phyloP scores from a whole-genome alignment of 2,329 filamentous ascomycete species.

The Rhinocladiella similis region DNA sequence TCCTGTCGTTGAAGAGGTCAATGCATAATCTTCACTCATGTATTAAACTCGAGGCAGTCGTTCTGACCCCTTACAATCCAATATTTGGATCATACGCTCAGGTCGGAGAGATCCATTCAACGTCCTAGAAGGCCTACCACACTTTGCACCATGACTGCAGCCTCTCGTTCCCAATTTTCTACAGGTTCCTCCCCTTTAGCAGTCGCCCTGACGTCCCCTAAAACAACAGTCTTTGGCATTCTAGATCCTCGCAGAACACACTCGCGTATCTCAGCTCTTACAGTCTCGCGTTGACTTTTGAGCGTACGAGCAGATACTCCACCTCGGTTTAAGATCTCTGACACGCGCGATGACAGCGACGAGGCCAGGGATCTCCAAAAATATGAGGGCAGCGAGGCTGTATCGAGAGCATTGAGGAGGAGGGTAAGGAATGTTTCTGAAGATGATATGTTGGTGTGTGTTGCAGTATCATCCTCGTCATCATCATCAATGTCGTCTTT shows the following conservation, averaged over 20 bases:
- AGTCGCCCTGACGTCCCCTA: slow-evolving; percentile 45
- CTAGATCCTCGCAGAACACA: slow-evolving; percentile 79
- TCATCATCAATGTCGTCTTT: slow-evolving; percentile 33
- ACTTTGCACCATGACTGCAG: slow-evolving; percentile 90
- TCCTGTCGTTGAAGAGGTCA: not conserved
- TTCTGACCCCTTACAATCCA: slow-evolving; percentile 6
- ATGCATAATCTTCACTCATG: slow-evolving; percentile 16
- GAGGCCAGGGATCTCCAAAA: slow-evolving; percentile 91
- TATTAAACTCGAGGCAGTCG: not conserved
- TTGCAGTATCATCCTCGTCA: slow-evolving; percentile 8
- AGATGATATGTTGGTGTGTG: slow-evolving; percentile 14
- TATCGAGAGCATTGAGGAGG: slow-evolving; percentile 77
- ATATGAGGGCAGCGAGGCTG: slow-evolving; percentile 80
- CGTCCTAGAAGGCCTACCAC: slow-evolving; percentile 61
- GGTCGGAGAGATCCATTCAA: not conserved
- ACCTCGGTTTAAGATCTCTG: slow-evolving; percentile 79
- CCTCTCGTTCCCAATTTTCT: slow-evolving; percentile 79
- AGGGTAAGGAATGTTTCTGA: slow-evolving; percentile 62
- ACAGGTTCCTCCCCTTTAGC: slow-evolving; percentile 47
- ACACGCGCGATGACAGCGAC: slow-evolving; percentile 71
- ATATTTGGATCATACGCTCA: not conserved
- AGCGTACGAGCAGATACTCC: slow-evolving; percentile 82
- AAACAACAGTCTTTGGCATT: slow-evolving; percentile 56
- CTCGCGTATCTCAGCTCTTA: slow-evolving; percentile 76
- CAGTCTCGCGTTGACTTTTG: slow-evolving; percentile 69